Base-by-base conservation (phyloP, 2,329 filamentous ascomycete species). In the Trichoderma sp. region DNA sequence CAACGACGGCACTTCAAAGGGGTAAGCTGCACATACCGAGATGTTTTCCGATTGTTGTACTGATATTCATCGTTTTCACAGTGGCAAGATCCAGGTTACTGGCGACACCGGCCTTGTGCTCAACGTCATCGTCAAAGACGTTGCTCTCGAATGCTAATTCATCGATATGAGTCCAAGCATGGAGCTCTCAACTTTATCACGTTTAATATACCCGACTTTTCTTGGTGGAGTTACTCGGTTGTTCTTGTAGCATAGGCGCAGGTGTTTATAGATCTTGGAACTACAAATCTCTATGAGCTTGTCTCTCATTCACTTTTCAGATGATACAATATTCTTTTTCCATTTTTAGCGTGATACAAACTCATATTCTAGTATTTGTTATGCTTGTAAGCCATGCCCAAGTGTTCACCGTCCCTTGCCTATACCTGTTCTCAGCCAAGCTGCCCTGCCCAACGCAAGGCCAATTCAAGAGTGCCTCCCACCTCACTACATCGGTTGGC, bases 201-300 rank as follows among this genome's bases (percentile, higher is more conserved):
- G 13, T 21, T 64, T 27, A 31, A 56, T 64, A 64, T 64, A 64
- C 61, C 61, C 61, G 19, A 37, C 21, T 53, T 52, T 53, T 53
- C 31, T 63, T 33, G 27, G 37, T 52, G 61, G 61, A 35, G 40
- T 53, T 56, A 31, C 56, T 61, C 33, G 27, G 61, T 33, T 52
- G 61, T 56, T 64, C 35, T 64, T 29, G 31, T 43, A 64, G 52
- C 61, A 56, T 64, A 14, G 61, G 61, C 61, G 61, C 49, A 56
- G 49, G 49, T 21, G 49, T 53, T 64, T 43, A 64, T 64, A 64
- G 61, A 64, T 40, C 16, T 31, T 40, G 49, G 61, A 53, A 21
- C 33, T n/a, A 43, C 37, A 56, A 16, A 64, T 16, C 14, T 56
- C 13, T 21, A 56, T n/a, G 27, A 64, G 16, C 31, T 43, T 56